These are phyloP conservation scores for Chaetoceros muelleri DNA, from an alignment of 108 stramenopile genomes.

Conservation along the genomic window DNA sequence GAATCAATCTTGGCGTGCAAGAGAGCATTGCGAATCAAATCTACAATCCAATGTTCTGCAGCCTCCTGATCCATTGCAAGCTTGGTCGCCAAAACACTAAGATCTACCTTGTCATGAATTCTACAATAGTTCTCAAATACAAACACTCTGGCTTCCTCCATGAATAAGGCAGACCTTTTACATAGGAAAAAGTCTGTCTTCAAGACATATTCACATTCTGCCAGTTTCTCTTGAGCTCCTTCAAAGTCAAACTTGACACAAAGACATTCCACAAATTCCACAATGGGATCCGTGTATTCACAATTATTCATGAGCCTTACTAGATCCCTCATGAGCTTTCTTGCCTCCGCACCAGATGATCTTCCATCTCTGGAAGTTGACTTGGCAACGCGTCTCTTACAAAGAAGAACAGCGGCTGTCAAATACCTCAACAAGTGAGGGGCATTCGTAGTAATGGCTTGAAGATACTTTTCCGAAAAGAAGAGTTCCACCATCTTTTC, in stretches of 20 bases:
- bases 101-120: slow-evolving; percentile 98
- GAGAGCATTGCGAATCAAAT: slow-evolving; percentile 89
- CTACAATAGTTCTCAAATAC: slow-evolving; percentile 99
- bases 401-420: slow-evolving; percentile 92
- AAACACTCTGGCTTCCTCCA: slow-evolving; percentile 97
- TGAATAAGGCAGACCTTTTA: slow-evolving; percentile 86
- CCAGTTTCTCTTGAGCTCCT: slow-evolving; percentile 83
- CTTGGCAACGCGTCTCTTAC: slow-evolving; percentile 80
- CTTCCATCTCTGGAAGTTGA: slow-evolving; percentile 48
- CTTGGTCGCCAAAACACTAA: slow-evolving; percentile 86
- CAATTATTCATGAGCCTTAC: slow-evolving; percentile 89
- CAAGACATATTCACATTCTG: slow-evolving; percentile 79
- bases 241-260: slow-evolving; percentile 98
- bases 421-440: slow-evolving; percentile 97
- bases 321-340: slow-evolving; percentile 73
- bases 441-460: slow-evolving; percentile 97
- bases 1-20: slow-evolving; percentile 97
- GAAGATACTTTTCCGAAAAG: slow-evolving; percentile 81
- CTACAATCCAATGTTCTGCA: slow-evolving; percentile 98
- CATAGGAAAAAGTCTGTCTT: slow-evolving; percentile 95
- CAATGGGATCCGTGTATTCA: slow-evolving; percentile 94
- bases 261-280: slow-evolving; percentile 92
- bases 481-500: slow-evolving; percentile 85
- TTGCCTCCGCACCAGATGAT: slow-evolving; percentile 32
- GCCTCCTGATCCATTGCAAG: slow-evolving; percentile 88